Conservation (phyloP, 2,329 filamentous ascomycete species). For the Basipetospora chlamydospora region DNA sequence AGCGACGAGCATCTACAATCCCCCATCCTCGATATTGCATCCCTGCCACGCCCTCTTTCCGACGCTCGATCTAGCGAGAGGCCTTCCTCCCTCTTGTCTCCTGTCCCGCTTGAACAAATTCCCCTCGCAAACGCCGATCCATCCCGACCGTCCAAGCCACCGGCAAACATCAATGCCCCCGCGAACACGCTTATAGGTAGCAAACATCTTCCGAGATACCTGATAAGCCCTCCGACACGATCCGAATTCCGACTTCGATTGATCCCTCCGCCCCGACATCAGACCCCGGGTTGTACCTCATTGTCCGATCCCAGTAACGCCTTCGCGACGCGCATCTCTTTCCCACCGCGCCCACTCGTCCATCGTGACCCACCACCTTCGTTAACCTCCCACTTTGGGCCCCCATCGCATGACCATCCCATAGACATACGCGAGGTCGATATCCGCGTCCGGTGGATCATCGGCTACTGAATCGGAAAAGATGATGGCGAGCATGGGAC, state of each 20-base stretch:
- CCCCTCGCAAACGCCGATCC: too few relatives aligned
- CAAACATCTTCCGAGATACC: too few relatives aligned
- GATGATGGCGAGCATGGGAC: slow-evolving; percentile 61
- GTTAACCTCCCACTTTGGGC: too few relatives aligned
- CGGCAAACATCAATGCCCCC: too few relatives aligned
- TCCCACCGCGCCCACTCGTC: slow-evolving; percentile 3
- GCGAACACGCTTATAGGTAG: too few relatives aligned
- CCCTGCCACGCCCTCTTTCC: neutral
- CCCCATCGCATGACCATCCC: slow-evolving; percentile 2
- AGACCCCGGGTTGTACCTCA: slow-evolving; percentile 7
- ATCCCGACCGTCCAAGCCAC: too few relatives aligned
- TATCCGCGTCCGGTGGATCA: slow-evolving; percentile 45
- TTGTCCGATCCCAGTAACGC: too few relatives aligned
- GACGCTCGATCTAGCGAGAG: neutral
- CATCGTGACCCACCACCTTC: neutral
- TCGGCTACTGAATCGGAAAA: slow-evolving; percentile 24
- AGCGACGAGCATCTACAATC: too few relatives aligned
- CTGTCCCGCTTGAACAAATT: neutral
- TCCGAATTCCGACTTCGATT: slow-evolving; percentile 3
- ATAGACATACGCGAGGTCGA: slow-evolving; percentile 25
- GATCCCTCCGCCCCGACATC: too few relatives aligned
- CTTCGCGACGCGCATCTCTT: slow-evolving; percentile 6
- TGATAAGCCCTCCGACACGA: neutral
- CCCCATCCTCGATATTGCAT: too few relatives aligned
- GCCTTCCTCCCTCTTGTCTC: slow-evolving; percentile 3